These are phyloP conservation scores for Sequoiadendron giganteum DNA, from an alignment of 75 land plant species.

Conservation along the genomic window DNA sequence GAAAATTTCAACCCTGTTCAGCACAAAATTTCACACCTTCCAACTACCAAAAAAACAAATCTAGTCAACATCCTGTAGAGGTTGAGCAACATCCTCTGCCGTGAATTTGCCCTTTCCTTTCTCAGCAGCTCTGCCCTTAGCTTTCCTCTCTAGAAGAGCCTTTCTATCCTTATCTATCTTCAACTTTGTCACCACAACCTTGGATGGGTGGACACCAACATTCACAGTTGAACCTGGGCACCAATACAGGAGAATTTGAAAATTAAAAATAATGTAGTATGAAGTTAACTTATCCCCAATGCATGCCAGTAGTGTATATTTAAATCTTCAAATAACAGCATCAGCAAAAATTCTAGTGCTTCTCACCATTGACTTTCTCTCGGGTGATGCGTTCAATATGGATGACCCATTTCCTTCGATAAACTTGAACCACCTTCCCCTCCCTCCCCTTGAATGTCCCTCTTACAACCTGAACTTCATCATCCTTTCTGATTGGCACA, in stretches of 20 bases:
- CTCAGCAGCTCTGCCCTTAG: constrained; percentile 57
- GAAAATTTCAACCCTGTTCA: not conserved
- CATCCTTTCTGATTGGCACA: constrained; percentile 51
- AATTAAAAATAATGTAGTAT: not conserved
- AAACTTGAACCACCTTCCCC: constrained; percentile 55
- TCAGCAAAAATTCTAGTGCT: not conserved
- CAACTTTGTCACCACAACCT: constrained; percentile 57
- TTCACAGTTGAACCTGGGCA: constrained; percentile 49
- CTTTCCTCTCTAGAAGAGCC: constrained; percentile 57
- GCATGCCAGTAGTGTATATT: not conserved
- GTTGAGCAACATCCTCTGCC: constrained; percentile 53
- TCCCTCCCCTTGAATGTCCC: constrained; percentile 56
- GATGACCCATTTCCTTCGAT: constrained; percentile 48
- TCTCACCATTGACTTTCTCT: constrained; percentile 59
- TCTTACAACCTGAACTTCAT: constrained; percentile 50
- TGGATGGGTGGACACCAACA: constrained; percentile 59
- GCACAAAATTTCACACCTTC: not conserved
- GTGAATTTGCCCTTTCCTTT: constrained; percentile 69
- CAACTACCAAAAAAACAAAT: not conserved
- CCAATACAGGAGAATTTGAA: not conserved
- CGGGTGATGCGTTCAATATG: constrained; percentile 54
- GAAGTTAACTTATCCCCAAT: not conserved
- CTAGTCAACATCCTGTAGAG: constrained; percentile 57
- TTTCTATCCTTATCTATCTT: constrained; percentile 66
- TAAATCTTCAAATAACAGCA: not conserved